These are phyloP conservation scores for Durusdinium trenchii DNA, from an alignment of 73 alveolate genomes.

Conservation along the genomic window DNA sequence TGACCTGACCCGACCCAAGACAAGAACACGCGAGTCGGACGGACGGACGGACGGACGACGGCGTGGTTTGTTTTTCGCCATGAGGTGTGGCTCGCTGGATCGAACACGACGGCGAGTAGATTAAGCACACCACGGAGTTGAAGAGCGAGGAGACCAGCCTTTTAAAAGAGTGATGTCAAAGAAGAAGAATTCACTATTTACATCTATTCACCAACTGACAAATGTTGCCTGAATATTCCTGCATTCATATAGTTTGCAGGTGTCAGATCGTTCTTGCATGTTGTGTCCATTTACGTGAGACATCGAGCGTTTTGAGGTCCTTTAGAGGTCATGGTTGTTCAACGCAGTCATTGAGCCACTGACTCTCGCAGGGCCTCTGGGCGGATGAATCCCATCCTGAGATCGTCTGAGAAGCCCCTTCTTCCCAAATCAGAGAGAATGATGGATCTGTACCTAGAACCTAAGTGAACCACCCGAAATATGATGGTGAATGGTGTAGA, in stretches of 20 bases:
- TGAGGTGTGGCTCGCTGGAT: neutral
- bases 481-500: neutral
- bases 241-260: neutral
- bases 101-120: neutral
- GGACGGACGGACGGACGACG: neutral
- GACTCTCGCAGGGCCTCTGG: constrained; percentile 67
- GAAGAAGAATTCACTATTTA: neutral
- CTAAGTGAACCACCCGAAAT: neutral
- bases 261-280: neutral
- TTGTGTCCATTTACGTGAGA: neutral
- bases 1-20: neutral
- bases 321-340: neutral
- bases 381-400: constrained; percentile 72
- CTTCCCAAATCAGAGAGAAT: neutral
- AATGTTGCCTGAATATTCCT: neutral
- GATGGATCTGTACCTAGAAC: neutral
- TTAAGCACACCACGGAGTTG: neutral
- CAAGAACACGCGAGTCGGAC: neutral
- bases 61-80: neutral
- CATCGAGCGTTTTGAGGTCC: neutral
- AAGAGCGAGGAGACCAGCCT: constrained; percentile 62
- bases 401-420: neutral
- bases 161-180: neutral
- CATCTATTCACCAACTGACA: neutral
- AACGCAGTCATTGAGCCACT: neutral